These are phyloP conservation scores for Chaetomium sp. DNA, from an alignment of 2,329 filamentous ascomycete species.

Conservation along the genomic window DNA sequence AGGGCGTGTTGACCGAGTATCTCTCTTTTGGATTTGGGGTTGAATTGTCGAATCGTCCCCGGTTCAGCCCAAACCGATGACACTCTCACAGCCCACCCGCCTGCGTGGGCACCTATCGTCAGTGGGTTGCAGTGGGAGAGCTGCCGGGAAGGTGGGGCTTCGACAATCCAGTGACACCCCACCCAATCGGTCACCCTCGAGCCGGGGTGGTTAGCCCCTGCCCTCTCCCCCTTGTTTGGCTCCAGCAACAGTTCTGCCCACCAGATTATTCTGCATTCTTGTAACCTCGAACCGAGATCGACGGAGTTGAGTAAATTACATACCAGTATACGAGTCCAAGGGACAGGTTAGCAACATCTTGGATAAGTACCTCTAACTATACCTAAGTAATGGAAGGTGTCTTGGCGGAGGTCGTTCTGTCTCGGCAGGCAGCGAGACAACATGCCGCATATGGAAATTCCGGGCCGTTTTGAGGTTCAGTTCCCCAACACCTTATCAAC, in stretches of 20 bases:
- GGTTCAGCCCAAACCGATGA: background rate
- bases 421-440: background rate
- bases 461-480: no score
- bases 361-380: background rate
- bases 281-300: slow-evolving; percentile 11
- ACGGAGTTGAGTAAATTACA: no score
- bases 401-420: background rate
- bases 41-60: slow-evolving; percentile 8
- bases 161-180: background rate
- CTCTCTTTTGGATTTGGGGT: background rate
- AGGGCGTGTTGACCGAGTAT: background rate
- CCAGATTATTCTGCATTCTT: slow-evolving; percentile 8
- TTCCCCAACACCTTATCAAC: no score
- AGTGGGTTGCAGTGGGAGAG: slow-evolving; percentile 20
- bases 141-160: slow-evolving; percentile 14
- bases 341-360: background rate
- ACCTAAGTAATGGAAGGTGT: background rate
- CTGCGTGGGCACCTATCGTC: slow-evolving; percentile 10
- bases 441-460: no score
- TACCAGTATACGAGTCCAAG: no score
- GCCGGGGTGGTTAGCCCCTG: slow-evolving; percentile 16
- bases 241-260: slow-evolving; percentile 23
- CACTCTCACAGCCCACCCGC: slow-evolving; percentile 2
- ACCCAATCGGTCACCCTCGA: slow-evolving; percentile 24
- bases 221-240: slow-evolving; percentile 22